These are phyloP conservation scores for Scedosporium dehoogii DNA, from an alignment of 2,329 filamentous ascomycete genomes.

Conservation along the genomic window DNA sequence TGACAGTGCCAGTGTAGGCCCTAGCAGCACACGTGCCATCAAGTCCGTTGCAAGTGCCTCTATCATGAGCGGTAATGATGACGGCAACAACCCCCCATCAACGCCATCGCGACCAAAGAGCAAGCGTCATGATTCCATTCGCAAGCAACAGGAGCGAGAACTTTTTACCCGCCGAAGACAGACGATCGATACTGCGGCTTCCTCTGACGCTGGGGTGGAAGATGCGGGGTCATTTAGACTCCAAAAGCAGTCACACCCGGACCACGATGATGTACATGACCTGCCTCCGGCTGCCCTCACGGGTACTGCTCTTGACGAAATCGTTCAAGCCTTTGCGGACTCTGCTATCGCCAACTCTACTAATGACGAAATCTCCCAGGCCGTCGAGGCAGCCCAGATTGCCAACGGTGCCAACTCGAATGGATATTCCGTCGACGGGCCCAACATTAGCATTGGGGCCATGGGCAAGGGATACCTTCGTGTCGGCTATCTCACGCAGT, in stretches of 20 bases:
- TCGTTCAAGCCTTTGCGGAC: slow-evolving; percentile 64
- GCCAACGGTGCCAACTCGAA: slow-evolving; percentile 57
- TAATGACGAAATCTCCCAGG: slow-evolving; percentile 66
- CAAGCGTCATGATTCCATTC: slow-evolving; percentile 71
- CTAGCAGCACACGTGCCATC: slow-evolving; percentile 77
- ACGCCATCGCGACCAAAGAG: slow-evolving; percentile 54
- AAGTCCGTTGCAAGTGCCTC: slow-evolving; percentile 86
- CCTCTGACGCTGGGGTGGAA: slow-evolving; percentile 44
- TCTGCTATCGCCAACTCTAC: slow-evolving; percentile 70
- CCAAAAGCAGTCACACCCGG: slow-evolving; percentile 16
- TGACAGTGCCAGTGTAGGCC: slow-evolving; percentile 59
- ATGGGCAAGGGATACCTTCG: slow-evolving; percentile 75
- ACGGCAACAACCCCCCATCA: slow-evolving; percentile 45
- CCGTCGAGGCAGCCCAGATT: slow-evolving; percentile 51
- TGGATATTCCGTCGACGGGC: slow-evolving; percentile 32
- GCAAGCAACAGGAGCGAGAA: slow-evolving; percentile 77
- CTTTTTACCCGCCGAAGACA: slow-evolving; percentile 76
- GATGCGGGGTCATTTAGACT: slow-evolving; percentile 42
- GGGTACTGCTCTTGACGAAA: slow-evolving; percentile 69
- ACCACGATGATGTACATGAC: slow-evolving; percentile 56
- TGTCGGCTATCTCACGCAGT: slow-evolving; percentile 70
- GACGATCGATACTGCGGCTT: slow-evolving; percentile 51
- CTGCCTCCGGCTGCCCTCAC: slow-evolving; percentile 48
- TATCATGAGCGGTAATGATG: slow-evolving; percentile 62
- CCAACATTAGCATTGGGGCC: slow-evolving; percentile 42